Conservation (phyloP, 495 filamentous ascomycete species). For the Podospora sp. region DNA sequence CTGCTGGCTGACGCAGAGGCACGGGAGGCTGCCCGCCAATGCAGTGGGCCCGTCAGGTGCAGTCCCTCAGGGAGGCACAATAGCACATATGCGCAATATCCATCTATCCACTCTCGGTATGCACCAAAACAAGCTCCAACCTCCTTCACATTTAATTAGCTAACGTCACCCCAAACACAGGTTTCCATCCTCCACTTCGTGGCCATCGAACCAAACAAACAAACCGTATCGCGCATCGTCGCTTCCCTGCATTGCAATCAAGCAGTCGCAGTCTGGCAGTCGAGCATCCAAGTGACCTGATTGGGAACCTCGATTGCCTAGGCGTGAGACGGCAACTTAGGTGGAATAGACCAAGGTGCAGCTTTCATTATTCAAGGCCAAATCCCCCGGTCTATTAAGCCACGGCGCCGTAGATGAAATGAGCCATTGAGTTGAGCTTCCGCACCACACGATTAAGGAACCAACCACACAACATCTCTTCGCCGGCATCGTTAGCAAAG, state of each 20-base stretch:
- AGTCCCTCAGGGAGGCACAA: too few relatives aligned
- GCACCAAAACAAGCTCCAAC: slow-evolving; percentile 26
- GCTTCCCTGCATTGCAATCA: slow-evolving; percentile 18
- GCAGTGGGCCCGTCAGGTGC: background rate
- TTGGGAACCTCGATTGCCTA: slow-evolving; percentile 12
- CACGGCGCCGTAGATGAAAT: slow-evolving; percentile 23
- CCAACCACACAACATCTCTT: slow-evolving; percentile 8
- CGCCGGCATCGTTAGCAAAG: background rate
- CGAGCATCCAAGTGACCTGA: slow-evolving; percentile 2
- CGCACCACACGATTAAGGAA: slow-evolving; percentile 6
- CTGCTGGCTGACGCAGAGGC: slow-evolving; percentile 8
- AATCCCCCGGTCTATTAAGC: slow-evolving; percentile 9
- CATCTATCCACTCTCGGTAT: slow-evolving; percentile 17
- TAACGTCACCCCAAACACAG: slow-evolving; percentile 17
- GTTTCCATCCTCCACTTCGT: slow-evolving; percentile 19
- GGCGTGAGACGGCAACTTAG: slow-evolving; percentile 12
- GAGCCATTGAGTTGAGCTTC: slow-evolving; percentile 14
- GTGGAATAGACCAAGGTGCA: slow-evolving; percentile 22
- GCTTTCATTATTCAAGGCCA: slow-evolving; percentile 20
- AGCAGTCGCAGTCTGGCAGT: slow-evolving; percentile 8
- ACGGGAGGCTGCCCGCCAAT: slow-evolving; percentile 1
- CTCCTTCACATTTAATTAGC: slow-evolving; percentile 21
- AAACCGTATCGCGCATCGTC: slow-evolving; percentile 18
- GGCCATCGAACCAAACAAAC: slow-evolving; percentile 25
- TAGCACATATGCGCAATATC: background rate